Percentiles rank a stretch among this genome's conserved stretches.
Conservation (phyloP, 306 rosid species). For the Pueraria montana region DNA sequence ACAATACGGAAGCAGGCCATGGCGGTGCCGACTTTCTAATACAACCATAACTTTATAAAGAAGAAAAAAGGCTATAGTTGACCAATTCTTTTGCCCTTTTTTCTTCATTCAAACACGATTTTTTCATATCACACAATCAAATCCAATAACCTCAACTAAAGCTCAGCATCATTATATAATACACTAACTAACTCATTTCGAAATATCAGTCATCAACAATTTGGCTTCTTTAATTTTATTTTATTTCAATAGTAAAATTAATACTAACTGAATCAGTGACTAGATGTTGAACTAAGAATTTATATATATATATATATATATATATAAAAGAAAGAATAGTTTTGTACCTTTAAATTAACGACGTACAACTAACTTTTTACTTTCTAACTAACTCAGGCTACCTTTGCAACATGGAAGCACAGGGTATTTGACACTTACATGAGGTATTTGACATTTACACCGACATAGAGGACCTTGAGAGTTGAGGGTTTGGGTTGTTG, state of each 20-base stretch:
- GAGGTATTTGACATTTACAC: too few relatives aligned
- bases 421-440: neutral
- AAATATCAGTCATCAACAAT: neutral
- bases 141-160: neutral
- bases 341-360: neutral
- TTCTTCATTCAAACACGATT: neutral
- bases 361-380: neutral
- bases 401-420: neutral
- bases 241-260: neutral
- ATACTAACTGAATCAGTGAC: neutral
- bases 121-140: neutral
- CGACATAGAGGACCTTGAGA: neutral
- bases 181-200: neutral
- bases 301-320: too few relatives aligned
- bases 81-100: slow-evolving; percentile 20
- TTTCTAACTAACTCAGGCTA: neutral
- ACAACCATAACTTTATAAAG: neutral
- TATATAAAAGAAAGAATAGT: neutral
- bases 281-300: neutral
- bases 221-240: neutral
- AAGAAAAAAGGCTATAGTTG: neutral
- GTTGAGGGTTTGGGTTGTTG: neutral
- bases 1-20: slow-evolving; percentile 30
- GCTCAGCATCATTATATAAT: neutral
- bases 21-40: neutral